Evolutionary conservation across 257 asterid genomes (phyloP).

Genomic region (Scutellaria barbata): DNA sequence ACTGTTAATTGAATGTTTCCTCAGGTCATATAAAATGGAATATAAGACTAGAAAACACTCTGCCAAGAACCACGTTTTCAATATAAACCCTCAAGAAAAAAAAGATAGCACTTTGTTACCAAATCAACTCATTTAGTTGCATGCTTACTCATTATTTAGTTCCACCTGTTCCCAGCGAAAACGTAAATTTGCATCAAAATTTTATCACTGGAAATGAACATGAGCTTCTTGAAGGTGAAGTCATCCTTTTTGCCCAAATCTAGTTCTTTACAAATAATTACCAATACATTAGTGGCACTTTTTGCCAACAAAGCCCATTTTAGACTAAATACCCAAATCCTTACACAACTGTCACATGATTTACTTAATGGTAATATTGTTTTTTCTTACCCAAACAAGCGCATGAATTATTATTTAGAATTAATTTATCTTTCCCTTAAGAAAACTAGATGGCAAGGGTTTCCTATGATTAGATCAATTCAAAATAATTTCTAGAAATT

Average conservation of each 20-base stretch:
- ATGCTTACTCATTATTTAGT: too few species aligned
- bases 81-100: too few species aligned
- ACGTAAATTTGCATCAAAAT: not conserved
- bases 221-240: not conserved
- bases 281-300: constrained; percentile 18
- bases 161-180: not conserved
- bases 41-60: not conserved
- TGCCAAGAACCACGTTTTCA: constrained; percentile 2
- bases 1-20: too few species aligned
- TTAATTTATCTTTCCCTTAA: not conserved
- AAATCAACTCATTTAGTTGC: constrained; percentile 7
- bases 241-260: not conserved
- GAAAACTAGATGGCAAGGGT: not conserved
- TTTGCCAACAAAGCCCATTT: not conserved
- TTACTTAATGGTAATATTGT: not conserved
- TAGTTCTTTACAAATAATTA: not conserved
- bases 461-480: not conserved
- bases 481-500: not conserved
- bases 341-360: not conserved
- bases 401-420: not conserved
- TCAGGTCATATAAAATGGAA: too few species aligned
- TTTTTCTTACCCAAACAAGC: not conserved
- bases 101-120: not conserved
- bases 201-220: not conserved
- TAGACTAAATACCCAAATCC: constrained; percentile 7